These are phyloP conservation scores for Colletotrichum tropicicola DNA, from an alignment of 2,329 filamentous ascomycete species.

Conservation along the genomic window DNA sequence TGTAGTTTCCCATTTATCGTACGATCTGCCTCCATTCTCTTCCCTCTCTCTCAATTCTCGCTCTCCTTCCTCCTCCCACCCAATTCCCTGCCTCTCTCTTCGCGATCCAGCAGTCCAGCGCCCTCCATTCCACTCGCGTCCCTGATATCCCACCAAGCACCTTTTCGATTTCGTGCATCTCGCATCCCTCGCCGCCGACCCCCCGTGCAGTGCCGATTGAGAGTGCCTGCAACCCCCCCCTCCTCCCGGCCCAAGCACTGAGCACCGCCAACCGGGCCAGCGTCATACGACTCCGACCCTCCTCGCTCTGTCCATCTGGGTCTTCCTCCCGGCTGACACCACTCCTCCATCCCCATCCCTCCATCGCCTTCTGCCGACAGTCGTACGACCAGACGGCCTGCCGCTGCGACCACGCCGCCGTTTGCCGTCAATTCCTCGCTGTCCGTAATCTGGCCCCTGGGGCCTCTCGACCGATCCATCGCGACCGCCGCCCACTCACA, in stretches of 20 bases:
- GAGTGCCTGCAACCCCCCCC: neutral
- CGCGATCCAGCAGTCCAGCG: neutral
- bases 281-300: conserved; percentile 25
- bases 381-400: conserved; percentile 14
- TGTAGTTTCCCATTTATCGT: conserved; percentile 31
- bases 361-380: conserved; percentile 23
- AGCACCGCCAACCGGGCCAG: conserved; percentile 18
- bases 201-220: conserved; percentile 5
- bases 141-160: neutral
- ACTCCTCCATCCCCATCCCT: conserved; percentile 14
- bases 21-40: conserved; percentile 29
- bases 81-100: conserved; percentile 1
- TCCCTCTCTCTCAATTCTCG: conserved; percentile 18
- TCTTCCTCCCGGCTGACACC: conserved; percentile 19
- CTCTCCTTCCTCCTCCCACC: conserved; percentile 11
- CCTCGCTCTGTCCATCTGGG: conserved; percentile 15
- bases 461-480: conserved; percentile 14
- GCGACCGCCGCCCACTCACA: conserved; percentile 20
- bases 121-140: neutral
- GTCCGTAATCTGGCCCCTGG: neutral
- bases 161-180: conserved; percentile 12
- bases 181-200: conserved; percentile 1
- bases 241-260: neutral
- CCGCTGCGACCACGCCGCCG: conserved; percentile 21
- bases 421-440: conserved; percentile 12